Evolutionary conservation across 2,329 filamentous ascomycete genomes (phyloP), one percentile per base, ranked within the genome.

Genomic region (Fusarium nurragi): DNA sequence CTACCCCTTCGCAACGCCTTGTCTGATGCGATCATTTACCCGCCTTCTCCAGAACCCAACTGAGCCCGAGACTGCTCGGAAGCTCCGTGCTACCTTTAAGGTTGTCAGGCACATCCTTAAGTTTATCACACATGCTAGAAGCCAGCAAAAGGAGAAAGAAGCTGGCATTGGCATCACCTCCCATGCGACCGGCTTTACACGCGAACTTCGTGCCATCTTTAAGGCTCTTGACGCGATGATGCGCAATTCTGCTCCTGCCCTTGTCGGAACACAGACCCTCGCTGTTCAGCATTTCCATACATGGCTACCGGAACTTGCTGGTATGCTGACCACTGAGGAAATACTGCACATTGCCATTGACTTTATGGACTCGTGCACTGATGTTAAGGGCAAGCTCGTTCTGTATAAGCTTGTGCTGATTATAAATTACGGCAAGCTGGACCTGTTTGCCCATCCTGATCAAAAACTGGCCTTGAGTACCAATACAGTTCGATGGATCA

Each of bases 201-300:
- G 92, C 60, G 92, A 97, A 70, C 80, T 98, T 54, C 89, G 92
- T 62, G 88, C 86, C 30, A 93, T 98, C 34, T 98, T 98, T 81
- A 94, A 93, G 74, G 91, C 92, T 2, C 83, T 99, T 22, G 93
- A 98, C 77, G 84, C 86, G 16, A 86, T 99, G 78, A 97, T 99
- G 92, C 88, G 89, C 60, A 97, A 93, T 75, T 84, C 88, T 3
- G 91, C 93, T 4, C 91, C 95, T 0, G 89, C 94, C 18, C 81
- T 98, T 22, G 91, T 98, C 14, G 95, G 95, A 30, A 98, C 92
- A 64, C 97, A 99, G 78, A 98, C 95, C 0, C 81, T 99, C 46
- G 89, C 96, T 4, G 93, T 98, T 13, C 95, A 99, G 77, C 93
- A 98, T 75, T 97, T 98, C 75, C 94, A 98, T 74, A 91, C 92